These are phyloP conservation scores for Cladophialophora carrionii DNA, from an alignment of 2,329 filamentous ascomycete genomes.

Conservation along the genomic window DNA sequence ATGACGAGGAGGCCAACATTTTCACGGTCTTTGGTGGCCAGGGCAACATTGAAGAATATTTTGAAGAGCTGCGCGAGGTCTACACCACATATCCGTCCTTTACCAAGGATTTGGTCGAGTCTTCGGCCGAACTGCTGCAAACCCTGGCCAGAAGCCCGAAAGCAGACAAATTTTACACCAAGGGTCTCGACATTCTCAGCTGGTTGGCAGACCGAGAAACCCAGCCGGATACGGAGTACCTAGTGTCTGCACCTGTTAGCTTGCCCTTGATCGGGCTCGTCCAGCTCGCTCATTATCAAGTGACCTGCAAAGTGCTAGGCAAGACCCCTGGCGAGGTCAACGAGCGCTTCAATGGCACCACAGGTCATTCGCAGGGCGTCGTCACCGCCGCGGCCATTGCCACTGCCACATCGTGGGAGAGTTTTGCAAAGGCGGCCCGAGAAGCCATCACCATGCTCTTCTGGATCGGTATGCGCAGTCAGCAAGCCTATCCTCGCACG, in stretches of 20 bases:
- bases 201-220: constrained; percentile 90
- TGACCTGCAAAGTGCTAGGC: constrained; percentile 89
- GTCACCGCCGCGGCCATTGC: constrained; percentile 91
- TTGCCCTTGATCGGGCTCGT: constrained; percentile 94
- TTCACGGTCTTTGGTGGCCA: constrained; percentile 97
- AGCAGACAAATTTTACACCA: constrained; percentile 93
- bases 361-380: constrained; percentile 95
- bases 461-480: constrained; percentile 96
- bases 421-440: constrained; percentile 77
- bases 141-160: constrained; percentile 78
- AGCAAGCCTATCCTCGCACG: constrained; percentile 94
- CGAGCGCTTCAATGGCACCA: constrained; percentile 81
- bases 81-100: constrained; percentile 91
- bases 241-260: constrained; percentile 92
- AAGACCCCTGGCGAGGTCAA: constrained; percentile 86
- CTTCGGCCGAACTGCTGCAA: constrained; percentile 84
- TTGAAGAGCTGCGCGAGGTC: constrained; percentile 91
- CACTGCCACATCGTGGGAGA: constrained; percentile 89
- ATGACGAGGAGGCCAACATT: constrained; percentile 78
- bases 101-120: constrained; percentile 78
- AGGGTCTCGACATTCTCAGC: constrained; percentile 91
- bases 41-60: constrained; percentile 99
- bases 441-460: constrained; percentile 90
- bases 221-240: constrained; percentile 90
- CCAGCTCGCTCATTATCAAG: constrained; percentile 92